Percentiles rank a stretch among this genome's conserved stretches.
Conservation (phyloP, 345 rosid species). For the Cardamine occulta region DNA sequence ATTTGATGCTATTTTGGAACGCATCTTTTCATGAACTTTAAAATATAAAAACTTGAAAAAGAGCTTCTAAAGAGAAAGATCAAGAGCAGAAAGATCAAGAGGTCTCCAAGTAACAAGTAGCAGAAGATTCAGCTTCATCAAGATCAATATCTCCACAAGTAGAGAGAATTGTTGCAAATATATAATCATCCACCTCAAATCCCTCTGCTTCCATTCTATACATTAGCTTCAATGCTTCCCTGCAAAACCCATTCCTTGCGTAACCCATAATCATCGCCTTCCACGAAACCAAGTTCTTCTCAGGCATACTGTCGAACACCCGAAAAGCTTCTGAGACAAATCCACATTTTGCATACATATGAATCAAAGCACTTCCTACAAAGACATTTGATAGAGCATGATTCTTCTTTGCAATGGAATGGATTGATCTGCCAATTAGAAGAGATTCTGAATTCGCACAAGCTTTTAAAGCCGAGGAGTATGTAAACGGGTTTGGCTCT, state of each 20-base stretch:
- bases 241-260: constrained; percentile 73
- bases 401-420: constrained; percentile 79
- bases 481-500: constrained; percentile 78
- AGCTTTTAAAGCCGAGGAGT: constrained; percentile 82
- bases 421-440: constrained; percentile 66
- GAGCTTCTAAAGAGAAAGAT: constrained; percentile 30
- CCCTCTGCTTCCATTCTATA: constrained; percentile 83
- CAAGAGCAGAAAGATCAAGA: constrained; percentile 45
- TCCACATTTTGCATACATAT: constrained; percentile 90
- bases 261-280: constrained; percentile 83
- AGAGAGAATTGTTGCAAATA: constrained; percentile 58
- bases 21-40: neutral
- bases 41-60: constrained; percentile 9
- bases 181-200: constrained; percentile 71
- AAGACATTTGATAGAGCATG: constrained; percentile 63
- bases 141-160: constrained; percentile 70
- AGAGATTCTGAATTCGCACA: constrained; percentile 76
- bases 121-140: constrained; percentile 47
- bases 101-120: constrained; percentile 46
- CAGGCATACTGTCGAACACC: constrained; percentile 80
- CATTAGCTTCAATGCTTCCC: constrained; percentile 82
- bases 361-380: constrained; percentile 83
- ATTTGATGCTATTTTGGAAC: constrained; percentile 21
- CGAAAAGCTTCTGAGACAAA: constrained; percentile 67
- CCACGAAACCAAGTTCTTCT: constrained; percentile 76